Evolutionary conservation across 257 asterid species (phyloP).

Genomic region (Jacaranda copaia): DNA sequence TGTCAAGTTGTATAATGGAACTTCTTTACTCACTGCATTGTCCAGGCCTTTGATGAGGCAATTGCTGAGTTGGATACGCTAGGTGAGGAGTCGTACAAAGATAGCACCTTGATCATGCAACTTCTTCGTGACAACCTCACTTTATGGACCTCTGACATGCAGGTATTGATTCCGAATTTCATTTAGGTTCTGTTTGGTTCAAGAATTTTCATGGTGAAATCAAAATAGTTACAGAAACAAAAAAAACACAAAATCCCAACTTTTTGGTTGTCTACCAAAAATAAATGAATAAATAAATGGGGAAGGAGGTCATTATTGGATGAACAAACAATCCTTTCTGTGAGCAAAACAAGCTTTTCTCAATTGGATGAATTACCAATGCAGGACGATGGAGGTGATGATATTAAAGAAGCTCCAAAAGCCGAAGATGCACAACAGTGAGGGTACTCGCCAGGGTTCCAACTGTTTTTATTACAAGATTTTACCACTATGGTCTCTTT

Average conservation of each 20-base stretch:
- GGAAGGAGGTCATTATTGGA: background rate
- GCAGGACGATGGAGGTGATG: conserved; percentile 66
- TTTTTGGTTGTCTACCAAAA: background rate
- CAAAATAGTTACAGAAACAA: background rate
- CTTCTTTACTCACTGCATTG: background rate
- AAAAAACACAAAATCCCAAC: background rate
- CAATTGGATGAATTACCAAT: background rate
- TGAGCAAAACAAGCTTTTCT: too few species aligned
- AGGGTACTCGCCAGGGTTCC: conserved; percentile 34
- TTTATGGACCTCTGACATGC: conserved; percentile 65
- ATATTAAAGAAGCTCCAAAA: conserved; percentile 58
- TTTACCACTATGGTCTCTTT: conserved; percentile 21
- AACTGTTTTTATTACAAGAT: conserved; percentile 33
- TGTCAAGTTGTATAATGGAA: background rate
- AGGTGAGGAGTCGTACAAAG: conserved; percentile 53
- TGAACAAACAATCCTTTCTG: background rate
- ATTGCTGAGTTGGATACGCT: conserved; percentile 61
- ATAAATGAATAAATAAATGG: background rate
- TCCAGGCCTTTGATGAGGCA: conserved; percentile 64
- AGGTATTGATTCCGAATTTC: conserved; percentile 43
- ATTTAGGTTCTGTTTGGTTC: background rate
- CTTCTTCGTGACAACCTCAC: conserved; percentile 69
- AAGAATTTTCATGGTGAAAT: background rate
- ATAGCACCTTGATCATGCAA: conserved; percentile 60
- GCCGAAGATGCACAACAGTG: conserved; percentile 53